Base-by-base conservation (phyloP, 73 alveolate genomes). In the Paramecium caudatum region DNA sequence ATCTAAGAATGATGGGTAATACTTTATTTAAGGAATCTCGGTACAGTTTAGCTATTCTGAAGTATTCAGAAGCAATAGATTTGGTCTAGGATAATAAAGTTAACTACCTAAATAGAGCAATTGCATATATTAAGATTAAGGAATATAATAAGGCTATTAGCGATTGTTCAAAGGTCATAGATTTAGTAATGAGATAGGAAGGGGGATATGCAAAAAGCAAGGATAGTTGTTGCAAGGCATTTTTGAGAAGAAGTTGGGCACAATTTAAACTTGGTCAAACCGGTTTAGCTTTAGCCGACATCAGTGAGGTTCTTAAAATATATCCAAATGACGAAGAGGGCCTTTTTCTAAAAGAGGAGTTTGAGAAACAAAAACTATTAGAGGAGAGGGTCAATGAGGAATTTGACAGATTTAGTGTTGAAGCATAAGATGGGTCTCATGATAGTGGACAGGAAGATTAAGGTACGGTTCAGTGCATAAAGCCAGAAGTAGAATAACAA, bases 71-170 rank as follows among this genome's bases (percentile, higher is more conserved):
- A 68, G 99, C 99, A 9, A 92, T 96, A 27, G 98, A 97, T 69
- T 90, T 92, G 50, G 81, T 92, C 50, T 96, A 97, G 94, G 99
- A 97, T 36, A 85, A 86, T 32, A 90, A 94, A 94, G 88, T 95
- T 34, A 94, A 97, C 25, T 98, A 96, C 94, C 95, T 99, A 13
- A 98, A 98, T 91, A 91, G 99, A 91, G 99, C 99, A 10, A 91
- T 97, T 61, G 99, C 99, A 19, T 93, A 96, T 83, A 80, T 96
- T 19, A 98, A 97, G 82, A 46, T 96, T 3, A 98, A 96, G 65
- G 96, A 97, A 48, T 97, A 46, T 62, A 80, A 87, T 32, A 96
- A 98, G 48, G 99, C 99, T 5, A 93, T 96, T 10, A 96, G 95
- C 62, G 99, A 98, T 84, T 97, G 99, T 82, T 94, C 98, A 30